A percentile compares a stretch with the other conserved stretches of the same genome.
Conservation (phyloP, 208 protist species). For the Angomonas deanei region DNA sequence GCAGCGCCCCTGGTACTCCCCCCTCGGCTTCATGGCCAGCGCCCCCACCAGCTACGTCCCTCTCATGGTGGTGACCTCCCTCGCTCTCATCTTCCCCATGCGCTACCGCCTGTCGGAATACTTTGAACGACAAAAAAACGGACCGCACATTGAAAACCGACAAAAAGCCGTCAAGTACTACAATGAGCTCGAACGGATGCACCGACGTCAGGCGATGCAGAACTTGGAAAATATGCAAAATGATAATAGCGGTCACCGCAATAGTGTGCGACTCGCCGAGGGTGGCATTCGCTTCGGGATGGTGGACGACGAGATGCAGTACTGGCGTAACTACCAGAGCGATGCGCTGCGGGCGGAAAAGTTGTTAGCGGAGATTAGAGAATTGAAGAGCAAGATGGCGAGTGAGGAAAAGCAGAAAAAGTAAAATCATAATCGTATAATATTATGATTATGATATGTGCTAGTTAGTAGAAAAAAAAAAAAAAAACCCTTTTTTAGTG, state of each 20-base stretch:
- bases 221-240: conserved; percentile 71
- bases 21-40: conserved; percentile 79
- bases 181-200: conserved; percentile 83
- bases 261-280: conserved; percentile 31
- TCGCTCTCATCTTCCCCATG: conserved; percentile 46
- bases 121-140: conserved; percentile 78
- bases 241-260: conserved; percentile 55
- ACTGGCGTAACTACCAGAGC: conserved; percentile 81
- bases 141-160: conserved; percentile 66
- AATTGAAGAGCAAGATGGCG: conserved; percentile 67
- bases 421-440: neutral
- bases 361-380: conserved; percentile 69
- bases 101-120: conserved; percentile 83
- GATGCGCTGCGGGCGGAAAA: conserved; percentile 84
- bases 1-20: conserved; percentile 79
- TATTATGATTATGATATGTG: too few relatives aligned
- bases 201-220: conserved; percentile 74
- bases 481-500: too few relatives aligned
- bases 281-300: conserved; percentile 54
- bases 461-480: neutral
- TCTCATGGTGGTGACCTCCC: conserved; percentile 28
- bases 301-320: conserved; percentile 75
- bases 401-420: neutral
- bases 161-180: conserved; percentile 82
- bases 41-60: conserved; percentile 52